phyloP scores from a whole-genome alignment of 2,329 filamentous ascomycete genomes.

The Microdochium nivale region DNA sequence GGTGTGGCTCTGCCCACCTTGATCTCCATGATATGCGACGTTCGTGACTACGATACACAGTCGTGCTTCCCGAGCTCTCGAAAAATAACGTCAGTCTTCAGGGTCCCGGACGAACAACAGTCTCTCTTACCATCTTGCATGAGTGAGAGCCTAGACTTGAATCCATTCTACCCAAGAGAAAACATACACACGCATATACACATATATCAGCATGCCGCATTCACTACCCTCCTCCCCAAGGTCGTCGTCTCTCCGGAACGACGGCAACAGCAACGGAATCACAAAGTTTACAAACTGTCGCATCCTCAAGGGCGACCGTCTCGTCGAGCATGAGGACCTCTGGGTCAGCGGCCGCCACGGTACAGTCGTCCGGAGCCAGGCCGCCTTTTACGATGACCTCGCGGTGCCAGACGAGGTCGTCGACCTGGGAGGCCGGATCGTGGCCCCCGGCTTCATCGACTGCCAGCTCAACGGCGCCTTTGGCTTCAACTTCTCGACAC shows the following conservation, averaged over 20 bases:
- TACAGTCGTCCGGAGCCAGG: slow-evolving; percentile 67
- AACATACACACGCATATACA: too few relatives aligned
- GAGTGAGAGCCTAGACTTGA: too few relatives aligned
- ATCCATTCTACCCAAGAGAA: too few relatives aligned
- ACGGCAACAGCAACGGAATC: slow-evolving; percentile 38
- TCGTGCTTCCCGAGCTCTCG: too few relatives aligned
- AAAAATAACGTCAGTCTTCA: too few relatives aligned
- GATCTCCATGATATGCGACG: too few relatives aligned
- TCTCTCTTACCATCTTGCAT: too few relatives aligned
- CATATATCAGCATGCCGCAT: slow-evolving; percentile 20
- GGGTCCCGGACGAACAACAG: too few relatives aligned
- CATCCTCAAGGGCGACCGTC: slow-evolving; percentile 56
- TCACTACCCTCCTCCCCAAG: slow-evolving; percentile 28
- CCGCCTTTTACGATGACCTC: slow-evolving; percentile 59
- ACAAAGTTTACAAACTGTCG: slow-evolving; percentile 88
- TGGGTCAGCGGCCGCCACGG: slow-evolving; percentile 79
- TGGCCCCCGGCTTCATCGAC: slow-evolving; percentile 83
- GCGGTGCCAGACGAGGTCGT: slow-evolving; percentile 64
- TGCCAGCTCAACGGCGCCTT: slow-evolving; percentile 88
- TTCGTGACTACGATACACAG: neutral
- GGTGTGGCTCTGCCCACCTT: too few relatives aligned
- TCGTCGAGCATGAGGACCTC: slow-evolving; percentile 73
- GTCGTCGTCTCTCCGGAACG: slow-evolving; percentile 35
- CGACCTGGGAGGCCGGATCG: slow-evolving; percentile 73
- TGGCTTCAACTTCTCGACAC: slow-evolving; percentile 82